A percentile compares a stretch with the other conserved stretches of the same genome.
Conservation (phyloP, 352 stramenopile species). For the Halophytophthora batemanensis region DNA sequence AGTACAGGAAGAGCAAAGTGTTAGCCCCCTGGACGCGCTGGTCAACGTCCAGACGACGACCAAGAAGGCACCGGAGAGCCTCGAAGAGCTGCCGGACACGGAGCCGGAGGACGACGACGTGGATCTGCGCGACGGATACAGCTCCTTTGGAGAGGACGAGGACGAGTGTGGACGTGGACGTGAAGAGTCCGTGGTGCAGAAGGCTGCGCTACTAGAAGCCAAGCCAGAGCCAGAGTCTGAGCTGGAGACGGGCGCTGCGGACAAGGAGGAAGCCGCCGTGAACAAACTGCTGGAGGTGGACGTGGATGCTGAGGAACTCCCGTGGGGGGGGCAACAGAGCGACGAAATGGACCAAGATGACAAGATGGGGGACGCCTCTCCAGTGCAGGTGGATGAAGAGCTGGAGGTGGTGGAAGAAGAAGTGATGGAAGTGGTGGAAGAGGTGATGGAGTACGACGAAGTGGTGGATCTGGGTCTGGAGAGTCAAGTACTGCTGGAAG, state of each 20-base stretch:
- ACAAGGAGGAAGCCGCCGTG: constrained; percentile 10
- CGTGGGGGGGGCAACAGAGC: background rate
- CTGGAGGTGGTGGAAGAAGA: constrained; percentile 7
- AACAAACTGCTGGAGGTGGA: constrained; percentile 6
- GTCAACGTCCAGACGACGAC: background rate
- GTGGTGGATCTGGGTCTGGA: constrained; percentile 3
- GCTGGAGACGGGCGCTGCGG: constrained; percentile 10
- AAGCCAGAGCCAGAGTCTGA: constrained; percentile 5
- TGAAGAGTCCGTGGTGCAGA: constrained; percentile 3
- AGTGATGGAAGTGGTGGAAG: constrained; percentile 13
- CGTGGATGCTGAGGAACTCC: constrained; percentile 5
- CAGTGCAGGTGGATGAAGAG: constrained; percentile 8
- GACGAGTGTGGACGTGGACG: constrained; percentile 10
- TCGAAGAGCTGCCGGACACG: constrained; percentile 37
- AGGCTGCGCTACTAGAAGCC: constrained; percentile 1
- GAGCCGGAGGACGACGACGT: constrained; percentile 41
- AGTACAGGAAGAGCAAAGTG: constrained; percentile 1
- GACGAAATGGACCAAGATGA: background rate
- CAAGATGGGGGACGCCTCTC: background rate
- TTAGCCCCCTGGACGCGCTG: background rate
- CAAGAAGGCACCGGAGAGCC: constrained; percentile 24
- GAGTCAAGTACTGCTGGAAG: constrained; percentile 6
- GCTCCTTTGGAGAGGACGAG: constrained; percentile 30
- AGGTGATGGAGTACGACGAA: constrained; percentile 4
- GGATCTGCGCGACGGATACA: constrained; percentile 28